These are phyloP conservation scores for Suillus fuscotomentosus DNA, from an alignment of 768 basidiomycete species.

Conservation along the genomic window DNA sequence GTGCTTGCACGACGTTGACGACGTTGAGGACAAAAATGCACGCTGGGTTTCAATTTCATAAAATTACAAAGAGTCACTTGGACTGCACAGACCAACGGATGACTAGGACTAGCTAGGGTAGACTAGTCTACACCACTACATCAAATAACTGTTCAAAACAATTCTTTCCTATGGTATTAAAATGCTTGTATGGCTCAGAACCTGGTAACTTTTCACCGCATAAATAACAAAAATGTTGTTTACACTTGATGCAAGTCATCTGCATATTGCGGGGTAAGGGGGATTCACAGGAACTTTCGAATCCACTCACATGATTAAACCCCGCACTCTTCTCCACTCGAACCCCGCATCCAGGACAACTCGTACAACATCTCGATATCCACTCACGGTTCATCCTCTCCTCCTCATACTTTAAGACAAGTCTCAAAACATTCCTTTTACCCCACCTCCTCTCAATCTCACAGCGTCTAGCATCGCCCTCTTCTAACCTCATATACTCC, in stretches of 20 bases:
- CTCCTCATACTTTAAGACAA: constrained; percentile 66
- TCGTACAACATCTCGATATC: constrained; percentile 66
- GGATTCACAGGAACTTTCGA: not conserved
- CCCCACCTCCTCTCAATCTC: constrained; percentile 67
- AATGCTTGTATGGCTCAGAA: constrained; percentile 65
- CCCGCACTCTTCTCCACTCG: constrained; percentile 75
- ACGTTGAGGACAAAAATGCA: not conserved
- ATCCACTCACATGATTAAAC: constrained; percentile 79
- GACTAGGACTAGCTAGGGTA: too few species aligned
- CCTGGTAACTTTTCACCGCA: constrained; percentile 57
- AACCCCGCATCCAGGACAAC: constrained; percentile 71
- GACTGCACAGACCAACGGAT: not conserved
- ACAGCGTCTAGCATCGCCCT: constrained; percentile 47
- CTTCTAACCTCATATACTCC: constrained; percentile 62
- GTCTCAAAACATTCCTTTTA: constrained; percentile 51
- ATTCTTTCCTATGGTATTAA: constrained; percentile 46
- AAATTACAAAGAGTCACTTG: constrained; percentile 2
- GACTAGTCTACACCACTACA: not conserved
- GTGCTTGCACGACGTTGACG: not conserved
- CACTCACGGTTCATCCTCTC: constrained; percentile 74
- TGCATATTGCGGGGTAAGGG: constrained; percentile 24
- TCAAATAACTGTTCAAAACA: constrained; percentile 76
- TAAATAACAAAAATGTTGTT: constrained; percentile 78
- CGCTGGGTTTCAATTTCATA: constrained; percentile 3
- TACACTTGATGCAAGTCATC: constrained; percentile 81